Conservation (phyloP, 306 rosid genomes). For the Alnus rubra region DNA sequence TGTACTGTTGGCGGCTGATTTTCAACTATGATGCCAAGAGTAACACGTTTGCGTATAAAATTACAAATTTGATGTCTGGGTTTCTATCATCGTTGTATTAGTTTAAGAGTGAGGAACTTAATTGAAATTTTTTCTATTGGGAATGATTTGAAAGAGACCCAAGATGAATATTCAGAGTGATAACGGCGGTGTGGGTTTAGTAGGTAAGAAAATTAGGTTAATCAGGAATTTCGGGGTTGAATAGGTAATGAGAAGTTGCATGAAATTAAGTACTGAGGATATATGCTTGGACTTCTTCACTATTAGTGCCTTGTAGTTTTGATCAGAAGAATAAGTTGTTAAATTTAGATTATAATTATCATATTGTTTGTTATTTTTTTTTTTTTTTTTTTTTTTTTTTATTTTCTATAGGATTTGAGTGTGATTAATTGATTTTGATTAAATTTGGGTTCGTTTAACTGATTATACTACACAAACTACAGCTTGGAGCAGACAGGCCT, state of each 20-base stretch:
- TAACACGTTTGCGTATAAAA: not conserved
- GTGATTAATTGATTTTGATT: too few relatives aligned
- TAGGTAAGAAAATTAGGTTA: not conserved
- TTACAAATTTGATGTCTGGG: not conserved
- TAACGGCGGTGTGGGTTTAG: not conserved
- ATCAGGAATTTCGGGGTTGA: not conserved
- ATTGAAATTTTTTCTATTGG: not conserved
- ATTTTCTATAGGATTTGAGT: too few relatives aligned
- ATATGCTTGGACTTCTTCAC: not conserved
- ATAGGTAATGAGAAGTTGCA: not conserved
- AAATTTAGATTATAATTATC: not conserved
- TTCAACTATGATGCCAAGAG: not conserved
- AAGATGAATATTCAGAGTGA: not conserved
- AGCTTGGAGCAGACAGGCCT: conserved; percentile 7
- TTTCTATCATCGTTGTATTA: not conserved
- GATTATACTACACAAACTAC: not conserved
- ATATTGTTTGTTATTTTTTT: not conserved
- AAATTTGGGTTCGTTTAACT: too few relatives aligned
- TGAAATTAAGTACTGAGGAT: not conserved
- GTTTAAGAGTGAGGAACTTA: not conserved
- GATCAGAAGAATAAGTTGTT: not conserved
- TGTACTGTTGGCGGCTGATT: not conserved
- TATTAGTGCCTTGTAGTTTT: not conserved
- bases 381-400: not conserved
- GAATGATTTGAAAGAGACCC: not conserved